Percentiles rank a stretch among this genome's conserved stretches.
phyloP scores from a whole-genome alignment of 202 grass and related monocot genomes.

The Cymbopogon flexuosus region DNA sequence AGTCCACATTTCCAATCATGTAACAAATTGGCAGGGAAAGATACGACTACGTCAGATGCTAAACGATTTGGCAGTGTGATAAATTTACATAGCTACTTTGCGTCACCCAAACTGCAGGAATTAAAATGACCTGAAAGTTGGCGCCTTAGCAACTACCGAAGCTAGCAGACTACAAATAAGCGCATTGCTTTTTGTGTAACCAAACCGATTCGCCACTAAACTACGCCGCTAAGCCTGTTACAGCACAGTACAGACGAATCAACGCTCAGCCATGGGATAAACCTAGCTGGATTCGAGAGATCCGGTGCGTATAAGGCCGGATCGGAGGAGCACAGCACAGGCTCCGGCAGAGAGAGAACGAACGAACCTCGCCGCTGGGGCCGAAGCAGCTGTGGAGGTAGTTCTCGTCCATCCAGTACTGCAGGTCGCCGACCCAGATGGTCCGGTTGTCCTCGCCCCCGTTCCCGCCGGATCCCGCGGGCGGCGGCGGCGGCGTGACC shows the following conservation, averaged over 20 bases:
- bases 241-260: constrained; percentile 6
- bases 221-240: neutral
- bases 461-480: constrained; percentile 37
- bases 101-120: neutral
- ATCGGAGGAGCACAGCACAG: constrained; percentile 23
- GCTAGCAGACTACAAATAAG: constrained; percentile 5
- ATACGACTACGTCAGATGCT: neutral
- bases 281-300: constrained; percentile 32
- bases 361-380: constrained; percentile 54
- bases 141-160: neutral
- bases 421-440: constrained; percentile 77
- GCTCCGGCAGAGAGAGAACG: neutral
- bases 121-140: constrained; percentile 19
- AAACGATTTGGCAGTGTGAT: neutral
- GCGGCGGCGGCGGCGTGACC: constrained; percentile 36
- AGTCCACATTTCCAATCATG: neutral
- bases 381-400: constrained; percentile 75
- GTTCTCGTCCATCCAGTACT: constrained; percentile 84
- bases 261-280: neutral
- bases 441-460: constrained; percentile 65
- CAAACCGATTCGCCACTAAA: neutral
- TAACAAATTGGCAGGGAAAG: neutral
- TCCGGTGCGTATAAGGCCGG: constrained; percentile 23
- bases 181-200: neutral
- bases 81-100: neutral